Percentiles rank a stretch among this genome's conserved stretches.
These are phyloP conservation scores for Miscanthus sacchariflorus DNA, from an alignment of 202 grass and related monocot genomes.

Conservation along the genomic window DNA sequence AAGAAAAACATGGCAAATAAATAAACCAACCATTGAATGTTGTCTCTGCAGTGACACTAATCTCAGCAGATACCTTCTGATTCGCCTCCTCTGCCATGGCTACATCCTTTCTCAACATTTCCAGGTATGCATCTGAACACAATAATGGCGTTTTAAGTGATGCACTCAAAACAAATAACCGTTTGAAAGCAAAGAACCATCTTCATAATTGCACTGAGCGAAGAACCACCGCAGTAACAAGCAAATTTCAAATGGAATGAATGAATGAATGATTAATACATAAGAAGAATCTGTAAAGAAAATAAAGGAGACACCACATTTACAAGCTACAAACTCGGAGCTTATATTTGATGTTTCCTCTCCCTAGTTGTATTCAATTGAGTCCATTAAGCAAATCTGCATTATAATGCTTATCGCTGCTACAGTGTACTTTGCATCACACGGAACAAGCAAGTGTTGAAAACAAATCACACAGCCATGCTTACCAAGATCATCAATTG, in stretches of 20 bases:
- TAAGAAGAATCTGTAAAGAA: not conserved
- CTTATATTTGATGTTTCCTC: not conserved
- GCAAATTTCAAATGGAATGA: not conserved
- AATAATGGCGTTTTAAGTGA: not conserved
- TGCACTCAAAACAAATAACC: not conserved
- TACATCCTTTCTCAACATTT: constrained; percentile 64
- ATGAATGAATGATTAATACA: not conserved
- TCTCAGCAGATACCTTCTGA: constrained; percentile 52
- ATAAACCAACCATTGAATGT: constrained; percentile 46
- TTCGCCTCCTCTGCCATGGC: constrained; percentile 53
- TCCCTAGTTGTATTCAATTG: not conserved
- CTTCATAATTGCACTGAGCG: constrained; percentile 7
- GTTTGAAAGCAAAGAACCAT: not conserved
- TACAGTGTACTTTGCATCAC: not conserved
- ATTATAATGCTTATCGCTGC: not conserved
- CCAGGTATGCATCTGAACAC: constrained; percentile 56
- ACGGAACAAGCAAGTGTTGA: not conserved
- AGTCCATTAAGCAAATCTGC: not conserved
- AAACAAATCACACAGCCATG: not conserved
- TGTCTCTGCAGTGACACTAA: constrained; percentile 47
- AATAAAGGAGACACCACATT: not conserved
- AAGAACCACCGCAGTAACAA: not conserved
- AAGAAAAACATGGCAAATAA: constrained; percentile 32
- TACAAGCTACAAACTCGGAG: not conserved
- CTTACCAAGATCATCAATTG: constrained; percentile 56